A percentile compares a stretch with the other conserved stretches of the same genome.
These are phyloP conservation scores for Amaranthus tricolor DNA, from an alignment of 179 eudicot species.

Conservation along the genomic window DNA sequence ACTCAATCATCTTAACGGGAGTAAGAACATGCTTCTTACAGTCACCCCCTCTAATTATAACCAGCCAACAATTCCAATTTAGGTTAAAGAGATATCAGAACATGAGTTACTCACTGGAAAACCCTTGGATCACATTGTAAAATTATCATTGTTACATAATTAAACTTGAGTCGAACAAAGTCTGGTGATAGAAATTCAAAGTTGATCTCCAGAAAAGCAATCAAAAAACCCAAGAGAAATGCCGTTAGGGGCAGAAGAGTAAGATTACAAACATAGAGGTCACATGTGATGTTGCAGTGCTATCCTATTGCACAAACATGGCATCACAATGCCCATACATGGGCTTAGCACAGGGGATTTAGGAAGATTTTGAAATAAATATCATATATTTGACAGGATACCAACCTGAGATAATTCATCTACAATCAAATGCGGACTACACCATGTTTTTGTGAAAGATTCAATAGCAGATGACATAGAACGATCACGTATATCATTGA, in stretches of 20 bases:
- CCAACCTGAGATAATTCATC: constrained; percentile 89
- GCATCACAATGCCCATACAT: not conserved
- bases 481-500: constrained; percentile 84
- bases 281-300: not conserved
- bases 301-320: not conserved
- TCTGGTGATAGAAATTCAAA: not conserved
- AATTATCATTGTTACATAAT: not conserved
- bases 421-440: constrained; percentile 79
- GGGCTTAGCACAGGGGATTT: not conserved
- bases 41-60: not conserved
- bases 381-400: not conserved
- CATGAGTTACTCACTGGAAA: not conserved
- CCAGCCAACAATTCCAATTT: not conserved
- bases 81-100: not conserved
- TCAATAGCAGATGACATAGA: constrained; percentile 44
- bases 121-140: not conserved
- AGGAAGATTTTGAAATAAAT: not conserved
- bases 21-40: not conserved
- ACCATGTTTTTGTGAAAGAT: constrained; percentile 68
- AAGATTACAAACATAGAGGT: not conserved
- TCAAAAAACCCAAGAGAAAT: not conserved
- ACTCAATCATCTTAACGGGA: not conserved
- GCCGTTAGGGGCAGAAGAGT: not conserved
- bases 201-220: not conserved
- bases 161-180: not conserved